phyloP scores from a whole-genome alignment of 345 rosid species.

The Carallia brachiata region DNA sequence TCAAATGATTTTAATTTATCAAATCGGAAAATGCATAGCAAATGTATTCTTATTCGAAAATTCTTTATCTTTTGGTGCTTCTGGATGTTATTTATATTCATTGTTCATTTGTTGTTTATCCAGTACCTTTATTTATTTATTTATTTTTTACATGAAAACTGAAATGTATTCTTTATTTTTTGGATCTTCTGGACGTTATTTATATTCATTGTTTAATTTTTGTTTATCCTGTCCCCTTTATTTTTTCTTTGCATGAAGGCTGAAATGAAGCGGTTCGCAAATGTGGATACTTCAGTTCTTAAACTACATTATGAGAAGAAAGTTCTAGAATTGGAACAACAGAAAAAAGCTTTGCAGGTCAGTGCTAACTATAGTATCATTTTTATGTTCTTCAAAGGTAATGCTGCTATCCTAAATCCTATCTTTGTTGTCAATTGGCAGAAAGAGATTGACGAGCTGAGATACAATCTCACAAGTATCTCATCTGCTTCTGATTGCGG shows the following conservation, averaged over 20 bases:
- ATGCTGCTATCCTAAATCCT: neutral
- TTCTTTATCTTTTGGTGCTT: neutral
- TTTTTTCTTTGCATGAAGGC: conserved; percentile 50
- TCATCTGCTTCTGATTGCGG: conserved; percentile 75
- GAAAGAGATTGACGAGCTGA: conserved; percentile 91
- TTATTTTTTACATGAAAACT: conserved; percentile 51
- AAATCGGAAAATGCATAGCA: neutral
- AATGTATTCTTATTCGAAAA: neutral
- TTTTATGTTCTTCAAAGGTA: conserved; percentile 3
- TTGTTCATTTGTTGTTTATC: neutral
- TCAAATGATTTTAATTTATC: neutral
- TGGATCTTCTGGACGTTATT: neutral
- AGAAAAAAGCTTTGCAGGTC: conserved; percentile 80
- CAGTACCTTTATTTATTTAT: neutral
- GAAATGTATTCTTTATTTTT: conserved; percentile 47
- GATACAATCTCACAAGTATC: conserved; percentile 62
- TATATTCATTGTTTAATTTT: neutral
- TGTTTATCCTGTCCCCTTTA: neutral
- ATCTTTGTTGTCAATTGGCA: conserved; percentile 33
- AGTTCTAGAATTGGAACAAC: conserved; percentile 80
- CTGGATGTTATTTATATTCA: neutral
- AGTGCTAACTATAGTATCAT: conserved; percentile 13
- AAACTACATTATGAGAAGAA: conserved; percentile 95
- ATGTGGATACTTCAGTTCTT: conserved; percentile 75
- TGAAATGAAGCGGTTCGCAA: conserved; percentile 80